Conservation (phyloP, 345 rosid genomes). For the Eucalyptus marginata region DNA sequence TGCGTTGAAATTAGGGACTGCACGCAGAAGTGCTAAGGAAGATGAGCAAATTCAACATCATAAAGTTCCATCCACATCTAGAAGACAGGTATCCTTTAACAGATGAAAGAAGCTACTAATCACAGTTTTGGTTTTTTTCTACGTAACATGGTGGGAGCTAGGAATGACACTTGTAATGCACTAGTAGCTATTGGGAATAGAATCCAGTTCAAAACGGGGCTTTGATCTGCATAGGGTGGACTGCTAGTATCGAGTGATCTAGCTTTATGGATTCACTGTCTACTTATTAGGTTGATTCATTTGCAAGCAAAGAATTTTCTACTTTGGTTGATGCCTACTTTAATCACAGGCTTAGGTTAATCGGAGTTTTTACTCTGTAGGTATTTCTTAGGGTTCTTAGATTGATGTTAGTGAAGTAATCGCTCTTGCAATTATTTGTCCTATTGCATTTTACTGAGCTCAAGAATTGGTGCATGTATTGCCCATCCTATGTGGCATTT, state of each 20-base stretch:
- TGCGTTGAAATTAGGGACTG: slow-evolving; percentile 24
- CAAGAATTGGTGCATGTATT: neutral
- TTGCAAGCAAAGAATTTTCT: neutral
- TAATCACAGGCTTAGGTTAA: neutral
- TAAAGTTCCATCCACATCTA: slow-evolving; percentile 3
- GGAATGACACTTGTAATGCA: neutral
- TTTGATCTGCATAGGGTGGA: neutral
- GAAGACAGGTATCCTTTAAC: slow-evolving; percentile 24
- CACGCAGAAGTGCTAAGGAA: slow-evolving; percentile 12
- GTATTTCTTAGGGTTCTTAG: neutral
- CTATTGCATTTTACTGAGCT: neutral
- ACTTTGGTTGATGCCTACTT: neutral
- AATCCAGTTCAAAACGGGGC: neutral
- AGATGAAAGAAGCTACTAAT: neutral
- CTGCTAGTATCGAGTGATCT: neutral
- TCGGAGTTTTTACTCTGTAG: neutral
- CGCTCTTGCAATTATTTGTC: neutral
- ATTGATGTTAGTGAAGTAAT: neutral
- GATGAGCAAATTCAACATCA: slow-evolving; percentile 13
- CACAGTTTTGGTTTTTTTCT: neutral
- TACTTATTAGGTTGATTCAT: neutral
- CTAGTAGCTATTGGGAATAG: neutral
- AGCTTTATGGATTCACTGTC: neutral
- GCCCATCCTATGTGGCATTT: neutral
- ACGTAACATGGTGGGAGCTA: neutral